phyloP scores from a whole-genome alignment of 257 asterid genomes.

The Jasminum sambac region DNA sequence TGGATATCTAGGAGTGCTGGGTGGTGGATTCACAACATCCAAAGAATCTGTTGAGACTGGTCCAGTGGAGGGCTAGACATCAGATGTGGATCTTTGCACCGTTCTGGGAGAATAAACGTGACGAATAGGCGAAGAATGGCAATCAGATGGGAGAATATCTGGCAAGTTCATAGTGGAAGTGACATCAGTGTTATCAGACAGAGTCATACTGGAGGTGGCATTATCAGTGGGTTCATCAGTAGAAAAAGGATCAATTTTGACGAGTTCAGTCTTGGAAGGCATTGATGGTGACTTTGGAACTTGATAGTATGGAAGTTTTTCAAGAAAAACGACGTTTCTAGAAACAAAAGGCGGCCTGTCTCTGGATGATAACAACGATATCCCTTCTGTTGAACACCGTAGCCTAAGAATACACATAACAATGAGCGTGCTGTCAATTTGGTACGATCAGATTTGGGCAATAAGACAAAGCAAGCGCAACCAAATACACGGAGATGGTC shows the following conservation, averaged over 20 bases:
- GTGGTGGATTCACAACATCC: not conserved
- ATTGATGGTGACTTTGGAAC: not conserved
- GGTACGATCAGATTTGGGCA: not conserved
- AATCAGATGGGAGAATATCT: too few species aligned
- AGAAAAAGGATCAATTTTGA: not conserved
- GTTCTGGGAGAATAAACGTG: not conserved
- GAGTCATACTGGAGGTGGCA: too few species aligned
- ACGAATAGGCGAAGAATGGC: not conserved
- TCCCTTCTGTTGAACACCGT: not conserved
- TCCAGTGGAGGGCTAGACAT: not conserved
- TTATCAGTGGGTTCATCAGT: not conserved
- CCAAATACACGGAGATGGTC: not conserved
- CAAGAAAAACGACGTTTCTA: not conserved
- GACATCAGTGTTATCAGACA: too few species aligned
- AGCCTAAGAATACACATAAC: too few species aligned
- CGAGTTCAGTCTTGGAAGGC: not conserved
- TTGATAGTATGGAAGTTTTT: not conserved
- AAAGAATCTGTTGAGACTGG: not conserved
- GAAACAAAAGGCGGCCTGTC: not conserved
- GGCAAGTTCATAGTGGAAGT: too few species aligned
- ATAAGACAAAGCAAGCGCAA: not conserved
- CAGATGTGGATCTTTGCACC: not conserved
- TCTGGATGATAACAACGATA: not conserved
- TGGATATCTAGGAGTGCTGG: not conserved
- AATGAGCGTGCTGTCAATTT: not conserved